Evolutionary conservation across 768 basidiomycete genomes (phyloP), one percentile per base, ranked within the genome.

Genomic region (Termitomyces sp.): DNA sequence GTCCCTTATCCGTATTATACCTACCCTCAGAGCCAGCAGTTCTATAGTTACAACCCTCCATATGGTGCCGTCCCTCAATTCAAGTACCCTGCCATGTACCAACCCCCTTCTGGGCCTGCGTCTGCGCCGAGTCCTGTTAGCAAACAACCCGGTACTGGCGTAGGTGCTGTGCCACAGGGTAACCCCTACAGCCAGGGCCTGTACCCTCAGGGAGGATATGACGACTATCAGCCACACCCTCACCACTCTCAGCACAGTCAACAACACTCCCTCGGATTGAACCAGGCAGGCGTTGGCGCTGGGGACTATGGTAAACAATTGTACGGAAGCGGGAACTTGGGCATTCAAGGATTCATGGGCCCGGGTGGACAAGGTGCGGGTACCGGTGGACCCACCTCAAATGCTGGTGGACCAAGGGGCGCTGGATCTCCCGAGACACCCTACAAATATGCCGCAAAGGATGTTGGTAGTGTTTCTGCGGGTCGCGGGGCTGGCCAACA

Each of bases 81-180:
- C 68, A 88, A 91, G 72, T 91, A 91, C 67, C 88, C 88, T 2
- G 71, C 88, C 33, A 85, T 91, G 73, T 91, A 88, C 77, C 85
- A 86, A 65, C 80, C 84, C 34, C 86, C 87, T 16, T 86, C 88
- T 22, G 84, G 84, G 0, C 87, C 87, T 16, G 83, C 81, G 4
- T 81, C 82, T 16, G 85, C 81, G 6, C 82, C 86, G 0, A 86
- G 85, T 56, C 85, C 87, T 1, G 82, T 81, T 4, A 73, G 78
- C n/a, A 88, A 88, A 67, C 88, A 88, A 65, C 82, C 83, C 16
- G 82, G 81, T 41, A 78, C 75, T 52, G 79, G 80, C 58, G 81
- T 75, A 34, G 72, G 71, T 49, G 73, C 76, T 22, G 75, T 78
- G 59, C 78, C 75, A 2, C 78, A 80, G 63, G 73, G 76, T 58